Evolutionary conservation across 2,329 filamentous ascomycete species (phyloP).

Genomic region (Pestalotiopsis sp.): DNA sequence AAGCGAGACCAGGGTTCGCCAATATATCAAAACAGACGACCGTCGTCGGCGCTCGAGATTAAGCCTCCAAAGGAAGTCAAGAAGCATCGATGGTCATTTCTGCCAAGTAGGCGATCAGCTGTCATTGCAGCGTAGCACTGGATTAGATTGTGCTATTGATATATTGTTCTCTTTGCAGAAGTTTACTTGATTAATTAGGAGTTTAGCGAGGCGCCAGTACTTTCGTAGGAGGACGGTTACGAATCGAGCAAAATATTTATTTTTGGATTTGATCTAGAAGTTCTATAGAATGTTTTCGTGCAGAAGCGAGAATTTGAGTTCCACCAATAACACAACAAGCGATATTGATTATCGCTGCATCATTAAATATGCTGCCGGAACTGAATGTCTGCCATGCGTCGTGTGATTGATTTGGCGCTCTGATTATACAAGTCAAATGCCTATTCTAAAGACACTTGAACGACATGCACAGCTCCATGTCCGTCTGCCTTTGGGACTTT

Average conservation of each 20-base stretch:
- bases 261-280: neutral
- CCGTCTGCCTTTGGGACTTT: too few species aligned
- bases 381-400: neutral
- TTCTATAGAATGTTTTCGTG: neutral
- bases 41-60: neutral
- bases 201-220: neutral
- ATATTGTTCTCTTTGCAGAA: neutral
- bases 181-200: neutral
- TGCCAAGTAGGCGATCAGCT: neutral
- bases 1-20: neutral
- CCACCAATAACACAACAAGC: neutral
- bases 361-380: neutral
- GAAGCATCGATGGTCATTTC: conserved; percentile 5
- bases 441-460: too few species aligned
- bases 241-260: neutral
- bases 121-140: neutral
- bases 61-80: neutral
- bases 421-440: too few species aligned
- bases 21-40: neutral
- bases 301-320: neutral
- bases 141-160: neutral
- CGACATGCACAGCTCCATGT: too few species aligned
- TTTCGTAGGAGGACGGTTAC: neutral
- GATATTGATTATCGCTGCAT: neutral
- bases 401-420: neutral